Evolutionary conservation across 257 asterid genomes (phyloP), one percentile per base, ranked within the genome.

Genomic region (Scutellaria barbata): DNA sequence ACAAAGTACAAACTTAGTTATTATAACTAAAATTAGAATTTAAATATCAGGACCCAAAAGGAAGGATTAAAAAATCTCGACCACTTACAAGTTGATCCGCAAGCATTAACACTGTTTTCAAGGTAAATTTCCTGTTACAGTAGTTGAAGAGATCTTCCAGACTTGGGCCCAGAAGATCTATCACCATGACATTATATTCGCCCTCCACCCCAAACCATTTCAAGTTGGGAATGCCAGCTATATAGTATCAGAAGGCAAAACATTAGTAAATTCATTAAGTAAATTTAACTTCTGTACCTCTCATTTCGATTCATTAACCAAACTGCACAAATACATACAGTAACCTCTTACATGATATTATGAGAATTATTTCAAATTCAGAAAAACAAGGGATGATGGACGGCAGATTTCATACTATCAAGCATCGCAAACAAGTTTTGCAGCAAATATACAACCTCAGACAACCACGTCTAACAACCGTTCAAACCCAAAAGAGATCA

Each of bases 151-250:
- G 92, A 83, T 91, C 97, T 81, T 89, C 97, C 51, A 91, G 84
- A 75, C 97, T 89, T 53, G 96, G 96, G 63, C 97, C 97, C 51
- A 91, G 85, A 69, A 91, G 88, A 76, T 91, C 97, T 72, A 91
- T 85, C 69, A 86, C 92, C 85, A 91, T 92, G 74, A 79, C 81
- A 67, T 85, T 91, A 79, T 91, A 89, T 74, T 89, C 91, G 11
- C 88, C 87, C 78, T 91, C 92, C 14, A 82, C 88, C 73, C 97
- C 97, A n/a, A 78, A 87, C 95, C 95, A 91, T 85, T 89, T 91
- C 79, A 91, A 82, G 69, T 65, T 82, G 78, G 96, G 88, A 65
- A 91, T 74, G 64, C 97, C 96, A 62, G 88, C 95, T 87, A 72
- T 50, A 84, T 64, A 56, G 70, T 62, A 63, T 13, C 57, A 73